Percentiles rank a stretch among this genome's conserved stretches.
Conservation (phyloP, 2,329 filamentous ascomycete species). For the Xylariales sp. region DNA sequence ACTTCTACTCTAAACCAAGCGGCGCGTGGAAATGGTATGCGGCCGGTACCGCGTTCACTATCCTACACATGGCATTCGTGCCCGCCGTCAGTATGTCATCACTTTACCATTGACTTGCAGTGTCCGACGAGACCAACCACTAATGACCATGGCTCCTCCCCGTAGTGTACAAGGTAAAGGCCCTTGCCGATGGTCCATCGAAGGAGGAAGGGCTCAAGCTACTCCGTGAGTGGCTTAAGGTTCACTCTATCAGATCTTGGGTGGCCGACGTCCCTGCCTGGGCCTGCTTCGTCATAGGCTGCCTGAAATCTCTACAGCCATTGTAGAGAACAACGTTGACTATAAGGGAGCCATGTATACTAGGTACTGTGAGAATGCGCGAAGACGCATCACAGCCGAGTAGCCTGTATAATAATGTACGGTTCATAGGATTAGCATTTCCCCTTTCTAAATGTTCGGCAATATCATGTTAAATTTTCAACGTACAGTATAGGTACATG, state of each 20-base stretch:
- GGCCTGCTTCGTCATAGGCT: constrained; percentile 48
- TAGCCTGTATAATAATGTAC: neutral
- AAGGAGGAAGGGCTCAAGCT: constrained; percentile 37
- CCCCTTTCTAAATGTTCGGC: neutral
- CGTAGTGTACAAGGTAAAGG: constrained; percentile 45
- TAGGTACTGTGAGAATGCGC: neutral
- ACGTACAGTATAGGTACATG: neutral
- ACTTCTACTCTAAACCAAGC: constrained; percentile 40
- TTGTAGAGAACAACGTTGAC: constrained; percentile 1
- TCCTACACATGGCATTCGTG: constrained; percentile 50
- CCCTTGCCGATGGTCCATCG: constrained; percentile 40
- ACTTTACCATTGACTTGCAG: neutral
- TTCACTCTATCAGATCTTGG: constrained; percentile 46
- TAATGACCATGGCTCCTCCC: neutral
- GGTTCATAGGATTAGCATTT: neutral
- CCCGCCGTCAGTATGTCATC: constrained; percentile 44
- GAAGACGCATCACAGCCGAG: neutral
- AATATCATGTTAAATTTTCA: neutral
- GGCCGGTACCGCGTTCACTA: constrained; percentile 46
- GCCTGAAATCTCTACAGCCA: constrained; percentile 44
- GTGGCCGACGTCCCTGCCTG: constrained; percentile 49
- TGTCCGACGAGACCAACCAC: neutral
- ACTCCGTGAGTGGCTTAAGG: constrained; percentile 47
- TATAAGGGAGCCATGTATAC: neutral
- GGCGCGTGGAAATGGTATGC: constrained; percentile 48